Percentiles rank a stretch among this genome's conserved stretches.
Evolutionary conservation across 139 green algal genomes (phyloP).

Genomic region (Volvox africanus): DNA sequence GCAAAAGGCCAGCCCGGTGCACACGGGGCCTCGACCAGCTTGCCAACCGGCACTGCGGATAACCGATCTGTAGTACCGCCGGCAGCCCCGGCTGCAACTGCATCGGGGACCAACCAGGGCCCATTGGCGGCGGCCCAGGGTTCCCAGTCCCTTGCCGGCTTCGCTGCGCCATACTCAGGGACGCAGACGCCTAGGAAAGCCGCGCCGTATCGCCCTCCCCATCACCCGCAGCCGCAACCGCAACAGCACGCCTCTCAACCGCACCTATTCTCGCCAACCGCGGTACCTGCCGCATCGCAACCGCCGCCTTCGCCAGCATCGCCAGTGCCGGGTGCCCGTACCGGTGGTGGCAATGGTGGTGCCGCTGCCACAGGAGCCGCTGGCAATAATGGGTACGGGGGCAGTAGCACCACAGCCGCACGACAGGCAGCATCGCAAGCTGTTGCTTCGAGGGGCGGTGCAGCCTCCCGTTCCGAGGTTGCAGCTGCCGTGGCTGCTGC

Average conservation of each 20-base stretch:
- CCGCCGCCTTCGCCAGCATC: not conserved
- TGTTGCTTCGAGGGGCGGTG: not conserved
- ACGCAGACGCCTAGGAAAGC: slow-evolving; percentile 11
- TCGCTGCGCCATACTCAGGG: not conserved
- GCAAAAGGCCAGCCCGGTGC: too few species aligned
- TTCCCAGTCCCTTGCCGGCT: too few species aligned
- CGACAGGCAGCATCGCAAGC: not conserved
- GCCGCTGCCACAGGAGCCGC: not conserved
- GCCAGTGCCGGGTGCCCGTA: not conserved
- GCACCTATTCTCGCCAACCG: not conserved
- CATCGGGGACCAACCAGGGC: too few species aligned
- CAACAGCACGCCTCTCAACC: slow-evolving; percentile 2
- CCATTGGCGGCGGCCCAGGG: too few species aligned
- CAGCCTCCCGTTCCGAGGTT: not conserved
- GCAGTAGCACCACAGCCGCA: not conserved
- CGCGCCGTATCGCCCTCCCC: slow-evolving; percentile 32
- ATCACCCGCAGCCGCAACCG: slow-evolving; percentile 31
- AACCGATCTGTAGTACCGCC: too few species aligned
- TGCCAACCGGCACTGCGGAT: too few species aligned
- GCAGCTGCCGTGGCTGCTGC: not conserved
- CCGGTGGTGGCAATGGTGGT: not conserved
- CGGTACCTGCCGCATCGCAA: not conserved
- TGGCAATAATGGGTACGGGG: not conserved
- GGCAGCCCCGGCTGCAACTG: too few species aligned
- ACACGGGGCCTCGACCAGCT: too few species aligned